Evolutionary conservation across 371 early-diverging fungal genomes (phyloP).

Genomic region (Mortierella sp.): DNA sequence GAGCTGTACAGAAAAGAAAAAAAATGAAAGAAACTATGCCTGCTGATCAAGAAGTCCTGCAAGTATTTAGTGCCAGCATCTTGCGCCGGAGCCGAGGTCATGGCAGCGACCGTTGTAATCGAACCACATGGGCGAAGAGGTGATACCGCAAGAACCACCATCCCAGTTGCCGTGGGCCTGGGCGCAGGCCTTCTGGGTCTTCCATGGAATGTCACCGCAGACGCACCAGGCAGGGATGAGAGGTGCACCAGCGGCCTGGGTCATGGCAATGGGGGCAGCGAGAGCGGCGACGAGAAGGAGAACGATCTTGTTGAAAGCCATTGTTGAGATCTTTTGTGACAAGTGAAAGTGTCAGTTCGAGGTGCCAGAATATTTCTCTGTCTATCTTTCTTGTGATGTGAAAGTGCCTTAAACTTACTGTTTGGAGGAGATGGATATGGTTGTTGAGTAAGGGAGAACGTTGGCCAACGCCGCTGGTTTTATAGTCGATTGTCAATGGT

Average conservation of each 20-base stretch:
- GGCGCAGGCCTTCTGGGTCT: constrained; percentile 10
- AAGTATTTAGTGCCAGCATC: not conserved
- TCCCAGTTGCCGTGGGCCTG: constrained; percentile 12
- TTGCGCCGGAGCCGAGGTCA: not conserved
- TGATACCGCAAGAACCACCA: not conserved
- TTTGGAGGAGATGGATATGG: not conserved
- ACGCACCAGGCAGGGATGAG: not conserved
- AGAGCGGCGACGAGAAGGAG: constrained; percentile 10
- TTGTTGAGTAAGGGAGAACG: not conserved
- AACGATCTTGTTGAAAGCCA: constrained; percentile 16
- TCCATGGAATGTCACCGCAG: not conserved
- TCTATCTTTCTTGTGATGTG: not conserved
- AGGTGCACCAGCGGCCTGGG: constrained; percentile 9
- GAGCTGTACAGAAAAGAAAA: too few species aligned
- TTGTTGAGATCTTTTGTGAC: not conserved
- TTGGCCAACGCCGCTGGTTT: not conserved
- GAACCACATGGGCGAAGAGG: not conserved
- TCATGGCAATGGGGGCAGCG: constrained; percentile 14
- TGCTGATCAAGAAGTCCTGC: too few species aligned
- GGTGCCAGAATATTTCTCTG: not conserved
- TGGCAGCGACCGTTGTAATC: not conserved
- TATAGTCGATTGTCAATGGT: not conserved
- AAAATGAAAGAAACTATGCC: too few species aligned
- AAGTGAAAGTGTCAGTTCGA: not conserved
- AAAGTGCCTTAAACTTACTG: not conserved